Evolutionary conservation across 1,139 yeast genomes (phyloP), one percentile per base, ranked within the genome.

Genomic region (Insectozyma bohioensis): DNA sequence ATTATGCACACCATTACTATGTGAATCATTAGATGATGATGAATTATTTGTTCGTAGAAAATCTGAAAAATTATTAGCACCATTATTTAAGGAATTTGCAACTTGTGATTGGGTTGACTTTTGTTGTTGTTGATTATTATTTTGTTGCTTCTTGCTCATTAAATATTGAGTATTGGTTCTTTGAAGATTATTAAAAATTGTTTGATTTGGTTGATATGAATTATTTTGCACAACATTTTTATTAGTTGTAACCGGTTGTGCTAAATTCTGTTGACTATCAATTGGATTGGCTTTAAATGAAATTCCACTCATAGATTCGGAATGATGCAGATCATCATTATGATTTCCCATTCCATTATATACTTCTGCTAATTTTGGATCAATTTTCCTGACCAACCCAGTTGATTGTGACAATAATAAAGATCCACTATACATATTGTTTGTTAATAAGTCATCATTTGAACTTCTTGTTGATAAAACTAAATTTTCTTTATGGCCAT

Each of bases 121-220:
- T 20, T 20, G 37, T 16, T 30, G 30, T 20, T 37, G 42, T 13
- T 31, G 37, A 11, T 41, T 41, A 34, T 53, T 56, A 17, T 51
- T 45, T 12, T 51, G 47, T 22, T n/a, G n/a, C n/a, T n/a, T n/a
- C n/a, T n/a, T n/a, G n/a, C n/a, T n/a, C n/a, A n/a, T n/a, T n/a
- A 56, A 41, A 40, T 61, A 63, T 36, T 63, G 69, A 20, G 61
- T 54, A 40, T 63, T 63, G 4, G 70, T 66, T 34, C 73, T 45
- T 43, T 66, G 71, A 15, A 68, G 48, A 39, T 67, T 67, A 40
- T 60, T 63, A 49, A 65, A 65, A n/a, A 67, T 67, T 9, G 71
- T 63, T 43, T 67, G 73, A 41, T 60, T 58, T 3, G 73, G 71
- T 42, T 67, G 73, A 39, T 67, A 68, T 3, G 73, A 65, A 37